Percentiles rank a stretch among this genome's conserved stretches.
phyloP scores from a whole-genome alignment of 2,329 filamentous ascomycete species.

The Pestalotiopsis sp. region DNA sequence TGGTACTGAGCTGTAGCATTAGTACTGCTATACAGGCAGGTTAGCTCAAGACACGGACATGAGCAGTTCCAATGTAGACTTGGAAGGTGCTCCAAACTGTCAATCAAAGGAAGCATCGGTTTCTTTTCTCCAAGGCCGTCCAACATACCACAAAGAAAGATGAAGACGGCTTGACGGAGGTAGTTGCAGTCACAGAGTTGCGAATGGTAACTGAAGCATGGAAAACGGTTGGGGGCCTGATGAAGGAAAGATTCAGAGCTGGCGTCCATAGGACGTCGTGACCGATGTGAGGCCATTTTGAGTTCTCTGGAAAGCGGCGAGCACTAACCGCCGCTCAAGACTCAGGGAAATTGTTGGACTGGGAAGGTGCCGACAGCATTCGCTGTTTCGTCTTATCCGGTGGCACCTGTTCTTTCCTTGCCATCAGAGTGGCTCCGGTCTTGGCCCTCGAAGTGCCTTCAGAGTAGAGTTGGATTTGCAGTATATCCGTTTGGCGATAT shows the following conservation, averaged over 20 bases:
- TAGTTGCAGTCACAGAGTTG: background rate
- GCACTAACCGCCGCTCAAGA: too few species aligned
- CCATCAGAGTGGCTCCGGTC: too few species aligned
- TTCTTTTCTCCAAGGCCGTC: background rate
- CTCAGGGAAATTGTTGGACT: too few species aligned
- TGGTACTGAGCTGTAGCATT: background rate
- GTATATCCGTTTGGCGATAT: too few species aligned
- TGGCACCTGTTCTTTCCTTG: too few species aligned
- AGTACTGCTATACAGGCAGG: background rate
- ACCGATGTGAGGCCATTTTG: background rate
- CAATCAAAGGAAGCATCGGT: background rate
- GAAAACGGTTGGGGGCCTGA: background rate
- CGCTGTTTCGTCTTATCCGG: too few species aligned
- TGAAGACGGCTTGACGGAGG: background rate
- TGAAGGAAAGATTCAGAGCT: background rate
- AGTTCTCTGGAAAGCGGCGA: background rate
- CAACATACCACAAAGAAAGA: background rate
- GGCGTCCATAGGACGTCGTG: background rate
- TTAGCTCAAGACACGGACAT: background rate
- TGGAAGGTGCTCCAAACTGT: background rate
- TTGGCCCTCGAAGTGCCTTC: too few species aligned
- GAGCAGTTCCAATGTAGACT: background rate
- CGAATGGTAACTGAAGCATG: background rate
- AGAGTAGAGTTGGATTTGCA: too few species aligned
- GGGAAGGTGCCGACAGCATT: too few species aligned